Evolutionary conservation across 2,329 filamentous ascomycete species (phyloP).

Genomic region (Cladophialophora bantiana): DNA sequence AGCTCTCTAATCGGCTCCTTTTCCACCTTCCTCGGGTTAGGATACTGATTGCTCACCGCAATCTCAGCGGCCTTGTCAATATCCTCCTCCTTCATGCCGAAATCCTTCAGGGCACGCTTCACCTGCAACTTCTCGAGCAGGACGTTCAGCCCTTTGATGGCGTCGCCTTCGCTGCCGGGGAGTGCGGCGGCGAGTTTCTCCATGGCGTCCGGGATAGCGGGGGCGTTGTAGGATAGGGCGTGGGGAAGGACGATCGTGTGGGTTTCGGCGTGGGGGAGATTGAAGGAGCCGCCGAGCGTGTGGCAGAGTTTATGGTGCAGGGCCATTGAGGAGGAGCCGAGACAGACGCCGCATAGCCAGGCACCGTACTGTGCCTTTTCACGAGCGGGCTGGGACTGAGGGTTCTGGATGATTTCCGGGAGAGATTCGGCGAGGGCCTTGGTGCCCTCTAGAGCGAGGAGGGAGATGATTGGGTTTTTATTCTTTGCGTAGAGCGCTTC

Average conservation of each 20-base stretch:
- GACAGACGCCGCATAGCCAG: slow-evolving; percentile 68
- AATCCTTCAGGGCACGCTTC: slow-evolving; percentile 60
- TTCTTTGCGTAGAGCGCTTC: slow-evolving; percentile 70
- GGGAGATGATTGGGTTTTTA: slow-evolving; percentile 65
- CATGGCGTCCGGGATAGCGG: slow-evolving; percentile 61
- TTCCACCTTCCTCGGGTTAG: slow-evolving; percentile 65
- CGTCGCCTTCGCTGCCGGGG: slow-evolving; percentile 65
- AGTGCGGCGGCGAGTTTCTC: slow-evolving; percentile 60
- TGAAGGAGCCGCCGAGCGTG: slow-evolving; percentile 68
- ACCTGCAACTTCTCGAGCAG: slow-evolving; percentile 63
- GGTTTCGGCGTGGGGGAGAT: slow-evolving; percentile 70
- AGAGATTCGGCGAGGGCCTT: slow-evolving; percentile 61
- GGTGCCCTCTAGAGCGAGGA: slow-evolving; percentile 66
- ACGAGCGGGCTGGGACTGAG: slow-evolving; percentile 55
- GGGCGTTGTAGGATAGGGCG: slow-evolving; percentile 68
- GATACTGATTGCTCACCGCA: slow-evolving; percentile 65
- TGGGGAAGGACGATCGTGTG: slow-evolving; percentile 70
- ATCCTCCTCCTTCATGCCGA: slow-evolving; percentile 66
- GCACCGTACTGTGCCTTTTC: slow-evolving; percentile 66
- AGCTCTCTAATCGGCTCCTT: slow-evolving; percentile 61
- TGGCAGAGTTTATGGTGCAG: slow-evolving; percentile 74
- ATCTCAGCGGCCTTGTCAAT: slow-evolving; percentile 67
- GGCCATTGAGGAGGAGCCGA: slow-evolving; percentile 67
- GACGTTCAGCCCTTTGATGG: slow-evolving; percentile 63
- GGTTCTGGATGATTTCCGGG: slow-evolving; percentile 59